A percentile compares a stretch with the other conserved stretches of the same genome.
These are phyloP conservation scores for Lepidopterella palustris DNA, from an alignment of 495 filamentous ascomycete species.

Conservation along the genomic window DNA sequence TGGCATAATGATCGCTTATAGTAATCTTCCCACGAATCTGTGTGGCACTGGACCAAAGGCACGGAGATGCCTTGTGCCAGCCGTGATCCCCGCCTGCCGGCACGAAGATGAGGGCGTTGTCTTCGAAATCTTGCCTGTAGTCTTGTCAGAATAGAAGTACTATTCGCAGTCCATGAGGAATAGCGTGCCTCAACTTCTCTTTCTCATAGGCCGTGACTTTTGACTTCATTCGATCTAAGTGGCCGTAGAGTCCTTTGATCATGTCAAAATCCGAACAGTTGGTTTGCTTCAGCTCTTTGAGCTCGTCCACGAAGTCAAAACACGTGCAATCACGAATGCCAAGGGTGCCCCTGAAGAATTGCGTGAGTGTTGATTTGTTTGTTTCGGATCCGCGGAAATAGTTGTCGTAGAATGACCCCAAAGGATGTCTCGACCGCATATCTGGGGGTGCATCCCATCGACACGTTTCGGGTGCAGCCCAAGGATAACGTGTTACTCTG, in stretches of 20 bases:
- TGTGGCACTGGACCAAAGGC: constrained; percentile 40
- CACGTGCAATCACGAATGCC: neutral
- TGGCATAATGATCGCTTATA: constrained; percentile 35
- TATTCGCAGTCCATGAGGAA: neutral
- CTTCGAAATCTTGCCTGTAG: constrained; percentile 23
- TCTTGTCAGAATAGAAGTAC: neutral
- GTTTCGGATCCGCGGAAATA: constrained; percentile 16
- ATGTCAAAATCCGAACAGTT: constrained; percentile 7
- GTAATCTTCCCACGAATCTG: constrained; percentile 35
- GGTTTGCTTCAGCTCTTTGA: constrained; percentile 9
- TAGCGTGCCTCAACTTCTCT: neutral
- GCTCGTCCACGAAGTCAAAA: constrained; percentile 1
- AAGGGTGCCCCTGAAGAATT: neutral
- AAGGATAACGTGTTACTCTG: neutral
- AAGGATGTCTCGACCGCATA: constrained; percentile 5
- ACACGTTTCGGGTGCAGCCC: constrained; percentile 6
- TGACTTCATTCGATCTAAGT: constrained; percentile 8
- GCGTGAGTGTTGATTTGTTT: neutral
- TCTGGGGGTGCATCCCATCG: constrained; percentile 22
- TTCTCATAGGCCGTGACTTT: constrained; percentile 8
- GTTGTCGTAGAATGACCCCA: constrained; percentile 14
- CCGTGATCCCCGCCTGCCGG: constrained; percentile 1
- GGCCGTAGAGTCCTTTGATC: constrained; percentile 13
- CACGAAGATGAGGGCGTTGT: constrained; percentile 31
- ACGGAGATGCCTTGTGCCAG: constrained; percentile 36